These are phyloP conservation scores for Colletotrichum viniferum DNA, from an alignment of 2,329 filamentous ascomycete species.

Conservation along the genomic window DNA sequence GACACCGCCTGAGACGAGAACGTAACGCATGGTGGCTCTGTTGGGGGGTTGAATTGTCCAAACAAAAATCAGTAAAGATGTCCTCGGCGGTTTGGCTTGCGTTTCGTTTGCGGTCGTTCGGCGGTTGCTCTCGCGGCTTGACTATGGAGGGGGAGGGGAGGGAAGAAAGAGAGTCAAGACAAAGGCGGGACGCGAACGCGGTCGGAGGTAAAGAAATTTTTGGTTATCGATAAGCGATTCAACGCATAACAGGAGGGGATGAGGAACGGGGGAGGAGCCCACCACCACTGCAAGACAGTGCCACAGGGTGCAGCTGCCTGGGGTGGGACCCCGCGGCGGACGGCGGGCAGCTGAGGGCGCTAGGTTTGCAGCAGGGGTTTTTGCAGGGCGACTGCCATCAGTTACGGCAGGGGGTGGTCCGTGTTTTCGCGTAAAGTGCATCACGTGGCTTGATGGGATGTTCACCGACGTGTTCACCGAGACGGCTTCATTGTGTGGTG, in stretches of 20 bases:
- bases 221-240: conserved; percentile 16
- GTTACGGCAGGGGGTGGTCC: not conserved
- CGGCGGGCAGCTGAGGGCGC: not conserved
- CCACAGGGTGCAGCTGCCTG: not conserved
- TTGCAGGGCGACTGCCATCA: not conserved
- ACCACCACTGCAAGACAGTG: not conserved
- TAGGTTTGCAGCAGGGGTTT: not conserved
- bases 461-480: not conserved
- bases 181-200: conserved; percentile 20
- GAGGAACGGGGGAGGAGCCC: not conserved
- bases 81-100: not conserved
- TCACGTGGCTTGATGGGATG: not conserved
- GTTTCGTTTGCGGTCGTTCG: not conserved
- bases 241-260: conserved; percentile 1
- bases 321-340: not conserved
- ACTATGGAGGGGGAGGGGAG: conserved; percentile 18
- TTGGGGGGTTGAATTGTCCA: not conserved
- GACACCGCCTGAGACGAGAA: conserved; percentile 44
- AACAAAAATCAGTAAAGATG: not conserved
- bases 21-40: conserved; percentile 28
- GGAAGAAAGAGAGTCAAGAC: conserved; percentile 16
- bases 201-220: conserved; percentile 23
- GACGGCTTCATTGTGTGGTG: not conserved
- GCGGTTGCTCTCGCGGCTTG: conserved; percentile 12
- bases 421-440: not conserved